Evolutionary conservation across 345 rosid species (phyloP), one percentile per base, ranked within the genome.

Genomic region (Trapa incisa): DNA sequence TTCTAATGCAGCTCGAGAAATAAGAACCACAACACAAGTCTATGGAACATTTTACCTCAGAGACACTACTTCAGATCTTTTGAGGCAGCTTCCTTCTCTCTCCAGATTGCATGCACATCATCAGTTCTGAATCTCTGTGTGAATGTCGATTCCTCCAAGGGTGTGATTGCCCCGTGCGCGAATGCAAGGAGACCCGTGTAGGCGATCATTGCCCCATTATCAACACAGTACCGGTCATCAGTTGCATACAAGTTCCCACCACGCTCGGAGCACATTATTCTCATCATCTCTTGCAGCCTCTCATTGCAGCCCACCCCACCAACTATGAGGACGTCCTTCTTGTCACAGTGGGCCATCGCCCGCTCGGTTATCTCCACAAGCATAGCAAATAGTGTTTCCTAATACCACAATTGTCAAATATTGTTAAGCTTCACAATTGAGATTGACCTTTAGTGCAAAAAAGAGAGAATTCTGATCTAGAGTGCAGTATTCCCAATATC

Each of bases 141-240:
- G 80, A 94, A 94, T 10, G 92, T 94, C 0, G 96, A 78, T 32
- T 94, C 97, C 82, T 87, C 89, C 0, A 94, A 71, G 6, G 89
- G 92, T n/a, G 97, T 94, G 41, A 87, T 66, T 16, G 32, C 54
- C 29, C 92, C 94, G 1, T 87, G 78, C 45, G 87, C 99, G 75
- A 77, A 94, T 5, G 87, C 95, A 1, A 91, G 85, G 15, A 94
- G 87, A 68, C 97, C 99, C 0, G 96, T 89, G 67, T 86, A 94
- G n/a, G 99, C 97, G 64, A 94, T 94, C 99, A 94, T 94, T 2
- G 97, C 99, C 67, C 99, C 99, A 5, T 94, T 91, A 77, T 91
- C 99, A 0, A 94, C 62, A 70, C 99, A 94, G 72, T 94, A 94
- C 72, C 97, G 77, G 4, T 91, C 99, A 56, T 94, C 96, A 0